Evolutionary conservation across 148 eudicot species (phyloP).

Genomic region (Rhododendron griersonianum): DNA sequence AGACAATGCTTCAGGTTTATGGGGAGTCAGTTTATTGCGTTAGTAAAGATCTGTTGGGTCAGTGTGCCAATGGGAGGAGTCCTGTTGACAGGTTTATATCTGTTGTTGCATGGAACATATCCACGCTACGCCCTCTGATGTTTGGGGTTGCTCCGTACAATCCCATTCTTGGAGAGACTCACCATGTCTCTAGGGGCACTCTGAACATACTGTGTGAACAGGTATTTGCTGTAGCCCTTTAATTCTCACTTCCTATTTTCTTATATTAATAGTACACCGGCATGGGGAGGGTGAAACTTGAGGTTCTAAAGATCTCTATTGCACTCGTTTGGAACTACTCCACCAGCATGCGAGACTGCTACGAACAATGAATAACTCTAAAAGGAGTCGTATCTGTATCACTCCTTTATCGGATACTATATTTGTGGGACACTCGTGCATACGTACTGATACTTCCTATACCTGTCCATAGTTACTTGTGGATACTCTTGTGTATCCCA

Average conservation of each 20-base stretch:
- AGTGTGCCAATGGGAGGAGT: constrained; percentile 40
- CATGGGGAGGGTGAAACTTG: neutral
- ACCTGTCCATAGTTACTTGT: neutral
- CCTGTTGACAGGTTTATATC: constrained; percentile 42
- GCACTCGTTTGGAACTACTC: neutral
- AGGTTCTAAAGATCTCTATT: neutral
- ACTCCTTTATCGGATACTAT: neutral
- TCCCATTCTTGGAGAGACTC: constrained; percentile 87
- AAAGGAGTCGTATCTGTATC: neutral
- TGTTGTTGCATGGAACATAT: constrained; percentile 69
- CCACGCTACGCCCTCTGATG: constrained; percentile 54
- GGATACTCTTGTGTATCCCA: neutral
- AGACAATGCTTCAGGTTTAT: constrained; percentile 73
- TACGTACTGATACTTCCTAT: neutral
- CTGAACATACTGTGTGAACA: constrained; percentile 77
- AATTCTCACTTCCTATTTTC: neutral
- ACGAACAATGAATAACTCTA: neutral
- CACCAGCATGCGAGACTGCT: too few relatives aligned
- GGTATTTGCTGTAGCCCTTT: constrained; percentile 23
- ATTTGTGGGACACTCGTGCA: neutral
- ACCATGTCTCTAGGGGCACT: constrained; percentile 66
- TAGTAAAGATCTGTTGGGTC: constrained; percentile 41
- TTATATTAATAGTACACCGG: neutral
- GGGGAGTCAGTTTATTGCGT: constrained; percentile 66
- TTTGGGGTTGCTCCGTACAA: constrained; percentile 81